Base-by-base conservation (phyloP, 1,284 basidiomycete genomes). In the Puccinia hordei region DNA sequence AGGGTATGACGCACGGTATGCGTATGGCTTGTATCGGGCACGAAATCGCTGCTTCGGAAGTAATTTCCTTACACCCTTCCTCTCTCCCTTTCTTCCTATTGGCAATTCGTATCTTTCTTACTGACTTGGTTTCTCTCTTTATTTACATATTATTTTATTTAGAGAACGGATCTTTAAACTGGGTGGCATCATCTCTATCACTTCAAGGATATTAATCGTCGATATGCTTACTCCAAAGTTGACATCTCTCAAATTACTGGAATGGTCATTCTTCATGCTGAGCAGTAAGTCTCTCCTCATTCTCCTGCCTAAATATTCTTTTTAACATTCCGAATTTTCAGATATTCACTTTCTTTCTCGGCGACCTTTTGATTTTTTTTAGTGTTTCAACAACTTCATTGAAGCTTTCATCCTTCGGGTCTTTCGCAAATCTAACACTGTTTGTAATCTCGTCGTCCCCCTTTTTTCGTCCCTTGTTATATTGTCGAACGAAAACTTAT, bases 391-490 rank as follows among this genome's bases (percentile, higher is more conserved):
- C 93, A 0, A 89, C 93, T 2, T 93, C 91, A 30, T 92, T 41
- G 95, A 96, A 84, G 93, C 94, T 0, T 97, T 98, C 86, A 93
- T 96, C 57, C 91, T 95, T 66, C 90, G 94, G 6, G 87, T 97
- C 0, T 97, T 92, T 84, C 90, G 95, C 63, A 91, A 95, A 85
- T 90, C 91, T 86, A 98, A 98, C 86, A 87, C 87, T 72, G 85
- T 82, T 72, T 24, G 41, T 61, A 4, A 33, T 57, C 22, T n/a
- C 24, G n/a, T 27, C 65, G n/a, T n/a, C 33, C 57, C 61, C 38
- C 8, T 65, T 44, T 68, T 38, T 4, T 38, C 6, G 5, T 19
- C 53, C 38, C 12, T 41, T 12, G 4, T 41, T 6, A 6, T 41
- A 41, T 12, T 12, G 38, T 41, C 4, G 6, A 12, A 41, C 38